Conservation (phyloP, 208 protist genomes). For the Wallacemonas collosoma region DNA sequence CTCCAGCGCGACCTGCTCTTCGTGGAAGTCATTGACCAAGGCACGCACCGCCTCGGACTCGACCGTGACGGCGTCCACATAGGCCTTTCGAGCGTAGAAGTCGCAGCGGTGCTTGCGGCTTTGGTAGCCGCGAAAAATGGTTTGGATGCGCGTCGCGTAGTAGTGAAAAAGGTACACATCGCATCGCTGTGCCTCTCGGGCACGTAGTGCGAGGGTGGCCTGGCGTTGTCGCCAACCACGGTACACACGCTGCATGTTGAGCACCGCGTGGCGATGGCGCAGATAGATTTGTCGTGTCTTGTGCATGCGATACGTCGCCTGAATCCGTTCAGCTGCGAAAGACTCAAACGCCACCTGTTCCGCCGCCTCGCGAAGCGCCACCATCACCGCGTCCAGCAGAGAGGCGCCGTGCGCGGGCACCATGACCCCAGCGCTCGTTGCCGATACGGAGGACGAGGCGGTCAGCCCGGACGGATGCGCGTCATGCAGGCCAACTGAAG, state of each 20-base stretch:
- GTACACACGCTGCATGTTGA: constrained; percentile 58
- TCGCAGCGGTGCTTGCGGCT: constrained; percentile 45
- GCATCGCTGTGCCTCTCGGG: constrained; percentile 13
- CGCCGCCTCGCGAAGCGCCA: constrained; percentile 23
- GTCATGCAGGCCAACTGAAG: background rate
- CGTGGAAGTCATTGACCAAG: constrained; percentile 27
- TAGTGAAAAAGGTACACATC: constrained; percentile 57
- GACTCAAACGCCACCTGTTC: constrained; percentile 18
- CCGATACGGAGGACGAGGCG: background rate
- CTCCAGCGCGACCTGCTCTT: constrained; percentile 23
- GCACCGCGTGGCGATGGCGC: constrained; percentile 17
- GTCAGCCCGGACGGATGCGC: background rate
- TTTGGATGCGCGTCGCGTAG: constrained; percentile 74
- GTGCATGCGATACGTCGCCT: constrained; percentile 62
- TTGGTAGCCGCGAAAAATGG: constrained; percentile 59
- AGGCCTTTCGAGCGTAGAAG: constrained; percentile 69
- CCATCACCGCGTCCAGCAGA: constrained; percentile 31
- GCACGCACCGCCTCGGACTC: constrained; percentile 32
- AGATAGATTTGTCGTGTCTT: constrained; percentile 30
- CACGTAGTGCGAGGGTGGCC: constrained; percentile 21
- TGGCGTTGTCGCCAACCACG: constrained; percentile 46
- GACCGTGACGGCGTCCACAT: constrained; percentile 44
- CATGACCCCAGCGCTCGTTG: background rate
- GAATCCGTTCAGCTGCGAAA: constrained; percentile 44
- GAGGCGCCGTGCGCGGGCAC: constrained; percentile 20